Evolutionary conservation across 106 monocot genomes (phyloP), one percentile per base, ranked within the genome.

Genomic region (Platanthera zijinensis): DNA sequence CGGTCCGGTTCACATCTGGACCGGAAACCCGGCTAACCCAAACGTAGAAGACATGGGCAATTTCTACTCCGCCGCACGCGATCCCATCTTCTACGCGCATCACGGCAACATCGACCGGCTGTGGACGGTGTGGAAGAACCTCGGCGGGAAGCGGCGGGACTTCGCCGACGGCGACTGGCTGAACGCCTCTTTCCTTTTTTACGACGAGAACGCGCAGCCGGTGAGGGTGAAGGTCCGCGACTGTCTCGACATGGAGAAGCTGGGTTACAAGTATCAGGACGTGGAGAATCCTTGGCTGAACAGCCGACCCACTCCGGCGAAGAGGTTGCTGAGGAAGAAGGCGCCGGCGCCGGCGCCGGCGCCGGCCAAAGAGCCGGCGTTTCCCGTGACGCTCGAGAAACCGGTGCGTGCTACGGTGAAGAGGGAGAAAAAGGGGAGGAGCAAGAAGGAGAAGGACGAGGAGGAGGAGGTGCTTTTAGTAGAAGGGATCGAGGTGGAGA

Each of bases 101-200:
- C 87, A 84, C 59, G 45, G 66, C 11, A 87, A 83, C 59, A 52
- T 90, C 11, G 90, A 90, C 69, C 84, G 90, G 10, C 30, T 87
- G 74, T 85, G 87, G 90, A 13, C 69, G 21, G 18, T 87, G 19
- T 90, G 87, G 83, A 80, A 69, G 72, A 57, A 39, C 9, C 76
- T 80, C 52, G 72, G 72, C 22, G 54, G 79, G 45, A 48, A 52
- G 28, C 32, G 64, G 56, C 30, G 49, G 39, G 21, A 15, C 69
- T 77, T 80, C 64, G 63, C 77, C 78, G 50, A 73, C 48, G 66
- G 64, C 66, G 74, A 80, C 47, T 80, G 73, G 73, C 61, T 80
- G 15, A 18, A 80, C 63, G 10, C 80, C 45, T 5, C 50, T 21
- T 80, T 80, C 61, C 25, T 74, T 15, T 80, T 80, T 63, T 80